Evolutionary conservation across 192 early-diverging fungal genomes (phyloP), one percentile per base, ranked within the genome.

Genomic region (Entomortierella parvispora): DNA sequence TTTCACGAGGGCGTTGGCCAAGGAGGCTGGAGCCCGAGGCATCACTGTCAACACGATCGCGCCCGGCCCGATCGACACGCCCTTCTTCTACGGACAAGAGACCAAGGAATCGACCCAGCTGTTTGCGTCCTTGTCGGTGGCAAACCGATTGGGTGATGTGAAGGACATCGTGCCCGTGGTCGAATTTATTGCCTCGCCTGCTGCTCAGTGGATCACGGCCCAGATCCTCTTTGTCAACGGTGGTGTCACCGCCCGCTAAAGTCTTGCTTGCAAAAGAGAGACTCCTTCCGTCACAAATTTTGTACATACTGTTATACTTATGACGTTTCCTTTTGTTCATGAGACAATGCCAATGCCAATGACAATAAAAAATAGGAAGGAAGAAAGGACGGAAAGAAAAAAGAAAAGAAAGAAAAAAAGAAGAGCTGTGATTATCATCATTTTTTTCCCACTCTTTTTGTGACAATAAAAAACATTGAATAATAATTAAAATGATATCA

Each of bases 41-140:
- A 81, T 81, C 25, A 81, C 72, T n/a, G 80, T 78, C 4, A 81
- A 81, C 51, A 68, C 71, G 6, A 59, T 81, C 17, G 75, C 72
- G 17, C 80, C 74, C 18, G 80, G 80, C 5, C 72, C 80, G 3
- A 67, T 78, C 32, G 74, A 81, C 12, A 81, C 80, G 15, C 72
- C 71, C 0, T 77, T 81, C 59, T 78, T 81, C 49, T 58, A 78
- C 49, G 80, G 80, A 11, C 68, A 76, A 14, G 75, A 81, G 53
- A 70, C 74, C 14, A 66, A 70, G 42, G 68, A 81, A n/a, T 70
- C 75, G 2, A 53, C 53, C 3, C 58, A 14, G 0, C 34, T 71
- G 2, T 77, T 81, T 45, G 26, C 47, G 5, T 55, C 65, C 2
- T 52, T 72, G 25, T 37, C 53, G 17, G 59, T 65, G 5, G 55